Evolutionary conservation across 179 eudicot genomes (phyloP).

Genomic region (Beta corolliflora): DNA sequence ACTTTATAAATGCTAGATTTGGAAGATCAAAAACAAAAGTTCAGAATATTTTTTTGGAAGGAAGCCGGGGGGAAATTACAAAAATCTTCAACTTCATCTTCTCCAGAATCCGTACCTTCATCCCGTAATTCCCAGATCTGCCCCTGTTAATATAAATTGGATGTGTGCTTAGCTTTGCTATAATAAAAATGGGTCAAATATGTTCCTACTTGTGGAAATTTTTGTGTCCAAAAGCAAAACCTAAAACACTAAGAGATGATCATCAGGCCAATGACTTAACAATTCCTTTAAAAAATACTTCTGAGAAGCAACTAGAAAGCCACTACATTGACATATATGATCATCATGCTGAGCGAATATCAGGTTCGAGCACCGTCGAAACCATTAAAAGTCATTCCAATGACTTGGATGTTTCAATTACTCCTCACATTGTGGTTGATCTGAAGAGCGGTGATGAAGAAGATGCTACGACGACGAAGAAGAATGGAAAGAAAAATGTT

Average conservation of each 20-base stretch:
- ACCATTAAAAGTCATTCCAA: too few relatives aligned
- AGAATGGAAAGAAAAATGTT: too few relatives aligned
- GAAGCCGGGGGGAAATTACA: too few relatives aligned
- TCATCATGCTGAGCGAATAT: background rate
- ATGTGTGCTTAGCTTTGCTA: background rate
- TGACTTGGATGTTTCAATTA: background rate
- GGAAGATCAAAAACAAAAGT: too few relatives aligned
- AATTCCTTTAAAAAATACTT: background rate
- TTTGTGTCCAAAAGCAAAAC: background rate
- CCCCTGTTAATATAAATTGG: too few relatives aligned
- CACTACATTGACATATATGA: conserved; percentile 14
- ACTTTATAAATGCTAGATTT: too few relatives aligned
- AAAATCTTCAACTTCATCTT: too few relatives aligned
- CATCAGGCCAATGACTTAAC: background rate
- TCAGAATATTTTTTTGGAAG: too few relatives aligned
- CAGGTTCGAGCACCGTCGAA: background rate
- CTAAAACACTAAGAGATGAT: background rate
- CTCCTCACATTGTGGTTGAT: background rate
- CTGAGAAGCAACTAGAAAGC: background rate
- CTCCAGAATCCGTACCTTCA: too few relatives aligned
- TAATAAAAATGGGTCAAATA: conserved; percentile 14
- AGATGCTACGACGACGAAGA: too few relatives aligned
- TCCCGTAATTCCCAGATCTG: too few relatives aligned
- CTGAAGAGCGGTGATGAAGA: background rate
- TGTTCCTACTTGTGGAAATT: background rate